phyloP scores from a whole-genome alignment of 768 basidiomycete species.

The Psilocybe cyanescens region DNA sequence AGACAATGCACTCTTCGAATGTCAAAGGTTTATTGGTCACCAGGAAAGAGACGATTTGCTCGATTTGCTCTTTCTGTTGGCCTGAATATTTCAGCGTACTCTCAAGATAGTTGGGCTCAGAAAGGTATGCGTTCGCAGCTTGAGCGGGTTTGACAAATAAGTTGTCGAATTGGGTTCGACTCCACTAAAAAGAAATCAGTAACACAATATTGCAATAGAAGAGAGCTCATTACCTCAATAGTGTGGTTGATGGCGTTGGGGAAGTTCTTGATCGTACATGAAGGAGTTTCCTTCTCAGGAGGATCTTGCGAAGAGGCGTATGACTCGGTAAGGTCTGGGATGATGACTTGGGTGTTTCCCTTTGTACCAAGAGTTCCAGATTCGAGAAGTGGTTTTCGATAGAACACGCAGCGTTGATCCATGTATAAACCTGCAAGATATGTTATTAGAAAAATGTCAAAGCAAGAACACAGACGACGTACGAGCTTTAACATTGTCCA shows the following conservation, averaged over 20 bases:
- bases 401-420: constrained; percentile 98
- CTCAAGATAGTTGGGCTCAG: constrained; percentile 95
- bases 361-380: constrained; percentile 99
- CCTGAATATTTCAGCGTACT: constrained; percentile 89
- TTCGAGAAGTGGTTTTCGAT: constrained; percentile 92
- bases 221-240: constrained; percentile 72
- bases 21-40: constrained; percentile 93
- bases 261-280: constrained; percentile 99
- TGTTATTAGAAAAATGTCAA: background rate
- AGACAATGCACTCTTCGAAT: constrained; percentile 96
- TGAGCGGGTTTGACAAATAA: constrained; percentile 94
- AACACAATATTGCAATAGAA: background rate
- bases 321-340: constrained; percentile 94
- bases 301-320: constrained; percentile 99
- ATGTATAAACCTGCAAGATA: constrained; percentile 84
- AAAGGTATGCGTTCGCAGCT: constrained; percentile 94
- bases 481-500: constrained; percentile 98
- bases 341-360: constrained; percentile 94
- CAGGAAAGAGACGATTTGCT: constrained; percentile 86
- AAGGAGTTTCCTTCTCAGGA: constrained; percentile 95
- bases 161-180: constrained; percentile 88
- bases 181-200: constrained; percentile 64
- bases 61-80: constrained; percentile 87
- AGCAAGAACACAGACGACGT: constrained; percentile 30
- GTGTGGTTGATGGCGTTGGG: constrained; percentile 98